Base-by-base conservation (phyloP, 2,329 filamentous ascomycete species). In the Calonectria pseudoturangicola region DNA sequence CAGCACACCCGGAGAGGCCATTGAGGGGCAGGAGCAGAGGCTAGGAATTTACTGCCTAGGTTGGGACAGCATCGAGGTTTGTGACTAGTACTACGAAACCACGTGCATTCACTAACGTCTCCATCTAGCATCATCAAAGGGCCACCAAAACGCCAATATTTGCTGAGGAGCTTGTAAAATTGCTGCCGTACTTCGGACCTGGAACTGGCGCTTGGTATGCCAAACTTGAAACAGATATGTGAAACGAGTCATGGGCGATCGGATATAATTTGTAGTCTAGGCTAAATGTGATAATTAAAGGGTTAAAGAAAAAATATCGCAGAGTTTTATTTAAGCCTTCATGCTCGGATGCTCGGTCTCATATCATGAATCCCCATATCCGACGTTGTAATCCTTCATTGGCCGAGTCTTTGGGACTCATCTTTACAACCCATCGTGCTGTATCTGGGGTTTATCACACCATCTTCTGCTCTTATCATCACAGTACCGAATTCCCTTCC, bases 31-130 rank as follows among this genome's bases (percentile, higher is more conserved):
- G 0, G 66, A 76, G 10, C 71, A 56, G 9, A 66, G 75, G 16
- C 48, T 78, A 2, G 74, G 69, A 6, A 47, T 74, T 4, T 76
- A 76, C 39, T 68, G 45, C 45, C 68, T 77, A 1, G 76, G 75
- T 1, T 77, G 76, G 76, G 76, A 78, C 13, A 77, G 75, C n/a
- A 73, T 78, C 39, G 75, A 78, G 75, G 76, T 75, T n/a, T 7
- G 54, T 41, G 0, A 16, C 16, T 15, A 39, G 28, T 3, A 8
- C 27, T 2, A 13, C 2, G 7, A 15, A 15, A 21, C 7, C n/a
- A 5, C 13, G 2, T 2, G 1, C 16, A 66, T 10, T 9, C n/a
- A 25, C 36, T 72, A 5, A 73, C 18, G 15, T 7, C 15, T 8
- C 2, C 33, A 4, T 10, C 12, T 25, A 78, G 75, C 70, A 77